These are phyloP conservation scores for Casuarina equisetifolia DNA, from an alignment of 306 rosid species.

Conservation along the genomic window DNA sequence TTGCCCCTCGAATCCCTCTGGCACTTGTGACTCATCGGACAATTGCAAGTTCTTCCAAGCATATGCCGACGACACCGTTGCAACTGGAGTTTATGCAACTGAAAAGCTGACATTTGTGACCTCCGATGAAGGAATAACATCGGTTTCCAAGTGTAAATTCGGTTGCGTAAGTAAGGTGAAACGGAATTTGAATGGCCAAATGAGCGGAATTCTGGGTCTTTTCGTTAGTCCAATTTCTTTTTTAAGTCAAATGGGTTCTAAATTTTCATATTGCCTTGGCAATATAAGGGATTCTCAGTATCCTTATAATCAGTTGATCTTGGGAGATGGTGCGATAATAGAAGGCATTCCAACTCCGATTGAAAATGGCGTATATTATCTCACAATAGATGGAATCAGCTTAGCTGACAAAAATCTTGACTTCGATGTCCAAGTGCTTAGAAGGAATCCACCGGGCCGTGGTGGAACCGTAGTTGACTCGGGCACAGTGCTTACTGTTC, in stretches of 20 bases:
- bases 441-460: slow-evolving; percentile 21
- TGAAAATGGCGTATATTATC: slow-evolving; percentile 18
- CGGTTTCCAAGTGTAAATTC: not conserved
- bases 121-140: slow-evolving; percentile 30
- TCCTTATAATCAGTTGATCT: slow-evolving; percentile 38
- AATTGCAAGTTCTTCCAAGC: not conserved
- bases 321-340: slow-evolving; percentile 45
- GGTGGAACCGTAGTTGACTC: slow-evolving; percentile 51
- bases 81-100: slow-evolving; percentile 26
- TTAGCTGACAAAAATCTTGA: slow-evolving; percentile 36
- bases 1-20: no score
- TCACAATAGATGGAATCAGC: slow-evolving; percentile 46
- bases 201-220: slow-evolving; percentile 46
- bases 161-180: slow-evolving; percentile 32
- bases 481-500: slow-evolving; percentile 17
- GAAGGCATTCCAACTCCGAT: slow-evolving; percentile 43
- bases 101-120: slow-evolving; percentile 38
- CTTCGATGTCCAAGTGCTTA: slow-evolving; percentile 25
- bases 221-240: slow-evolving; percentile 18
- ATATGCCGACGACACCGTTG: slow-evolving; percentile 21
- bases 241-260: slow-evolving; percentile 31
- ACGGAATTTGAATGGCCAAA: not conserved
- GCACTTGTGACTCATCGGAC: slow-evolving; percentile 1
- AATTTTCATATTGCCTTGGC: slow-evolving; percentile 50
- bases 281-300: slow-evolving; percentile 31